These are phyloP conservation scores for Dentipellis sp. DNA, from an alignment of 768 basidiomycete genomes.

Conservation along the genomic window DNA sequence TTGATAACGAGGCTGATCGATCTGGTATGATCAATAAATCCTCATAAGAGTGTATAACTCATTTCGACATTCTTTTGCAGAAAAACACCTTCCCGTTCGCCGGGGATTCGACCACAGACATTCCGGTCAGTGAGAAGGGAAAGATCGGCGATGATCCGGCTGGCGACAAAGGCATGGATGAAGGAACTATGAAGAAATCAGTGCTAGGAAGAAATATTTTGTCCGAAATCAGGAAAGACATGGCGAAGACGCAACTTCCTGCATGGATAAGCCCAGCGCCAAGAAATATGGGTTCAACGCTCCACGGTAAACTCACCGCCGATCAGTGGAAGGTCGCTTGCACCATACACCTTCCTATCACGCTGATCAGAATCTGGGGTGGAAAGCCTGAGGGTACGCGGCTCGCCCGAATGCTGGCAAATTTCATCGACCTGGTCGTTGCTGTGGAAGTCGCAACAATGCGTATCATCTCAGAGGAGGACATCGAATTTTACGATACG, in stretches of 20 bases:
- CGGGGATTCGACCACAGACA: no score
- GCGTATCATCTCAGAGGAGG: constrained; percentile 14
- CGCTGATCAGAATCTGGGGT: constrained; percentile 18
- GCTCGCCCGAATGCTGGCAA: constrained; percentile 1
- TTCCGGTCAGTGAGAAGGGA: no score
- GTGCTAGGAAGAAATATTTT: not conserved
- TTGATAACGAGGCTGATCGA: no score
- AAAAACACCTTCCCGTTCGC: no score
- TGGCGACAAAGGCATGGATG: no score
- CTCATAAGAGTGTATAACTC: no score
- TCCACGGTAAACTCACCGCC: constrained; percentile 17
- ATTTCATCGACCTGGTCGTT: constrained; percentile 25
- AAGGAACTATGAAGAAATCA: not conserved
- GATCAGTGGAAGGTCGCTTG: constrained; percentile 16
- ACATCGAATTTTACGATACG: constrained; percentile 18
- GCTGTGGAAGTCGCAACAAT: constrained; percentile 24
- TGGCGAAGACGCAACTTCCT: constrained; percentile 12
- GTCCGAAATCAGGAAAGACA: constrained; percentile 11
- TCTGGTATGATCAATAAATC: no score
- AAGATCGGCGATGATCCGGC: no score
- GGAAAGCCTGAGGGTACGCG: not conserved
- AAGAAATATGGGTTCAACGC: constrained; percentile 8
- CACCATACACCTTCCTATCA: constrained; percentile 14
- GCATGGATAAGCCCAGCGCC: constrained; percentile 17
- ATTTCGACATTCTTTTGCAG: no score